A percentile compares a stretch with the other conserved stretches of the same genome.
Conservation (phyloP, 2,329 filamentous ascomycete genomes). For the Aureobasidium pullulans region DNA sequence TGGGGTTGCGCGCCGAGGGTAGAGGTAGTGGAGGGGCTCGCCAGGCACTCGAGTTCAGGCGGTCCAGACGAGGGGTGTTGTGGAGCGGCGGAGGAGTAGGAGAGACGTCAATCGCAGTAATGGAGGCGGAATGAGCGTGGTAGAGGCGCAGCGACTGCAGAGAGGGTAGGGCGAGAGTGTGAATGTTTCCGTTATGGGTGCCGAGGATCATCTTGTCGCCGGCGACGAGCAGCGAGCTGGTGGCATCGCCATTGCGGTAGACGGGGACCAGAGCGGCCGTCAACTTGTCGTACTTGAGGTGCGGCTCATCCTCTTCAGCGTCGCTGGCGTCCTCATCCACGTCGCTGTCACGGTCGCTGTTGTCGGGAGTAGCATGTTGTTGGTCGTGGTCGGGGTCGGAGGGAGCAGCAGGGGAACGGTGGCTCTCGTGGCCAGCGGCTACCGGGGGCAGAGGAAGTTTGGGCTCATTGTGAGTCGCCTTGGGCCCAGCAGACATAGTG, state of each 20-base stretch:
- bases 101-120: slow-evolving; percentile 84
- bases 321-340: neutral
- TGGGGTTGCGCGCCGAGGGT: slow-evolving; percentile 17
- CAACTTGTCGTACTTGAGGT: slow-evolving; percentile 83
- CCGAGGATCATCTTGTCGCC: slow-evolving; percentile 97
- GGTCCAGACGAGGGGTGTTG: neutral
- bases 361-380: neutral
- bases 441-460: neutral
- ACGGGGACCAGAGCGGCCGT: slow-evolving; percentile 72
- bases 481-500: slow-evolving; percentile 30
- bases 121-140: slow-evolving; percentile 84
- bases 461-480: slow-evolving; percentile 20
- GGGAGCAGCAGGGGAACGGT: slow-evolving; percentile 23
- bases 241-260: slow-evolving; percentile 92
- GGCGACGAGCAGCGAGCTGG: slow-evolving; percentile 79
- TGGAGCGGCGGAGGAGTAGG: slow-evolving; percentile 62
- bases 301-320: slow-evolving; percentile 74
- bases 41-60: slow-evolving; percentile 11
- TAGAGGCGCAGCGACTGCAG: slow-evolving; percentile 80
- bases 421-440: slow-evolving; percentile 17
- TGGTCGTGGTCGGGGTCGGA: slow-evolving; percentile 51
- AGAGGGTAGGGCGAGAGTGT: slow-evolving; percentile 75
- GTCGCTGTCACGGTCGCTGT: neutral
- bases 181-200: slow-evolving; percentile 93
- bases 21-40: neutral